Percentiles rank a stretch among this genome's conserved stretches.
phyloP scores from a whole-genome alignment of 805 yeast species.

The Candida sithepensis region DNA sequence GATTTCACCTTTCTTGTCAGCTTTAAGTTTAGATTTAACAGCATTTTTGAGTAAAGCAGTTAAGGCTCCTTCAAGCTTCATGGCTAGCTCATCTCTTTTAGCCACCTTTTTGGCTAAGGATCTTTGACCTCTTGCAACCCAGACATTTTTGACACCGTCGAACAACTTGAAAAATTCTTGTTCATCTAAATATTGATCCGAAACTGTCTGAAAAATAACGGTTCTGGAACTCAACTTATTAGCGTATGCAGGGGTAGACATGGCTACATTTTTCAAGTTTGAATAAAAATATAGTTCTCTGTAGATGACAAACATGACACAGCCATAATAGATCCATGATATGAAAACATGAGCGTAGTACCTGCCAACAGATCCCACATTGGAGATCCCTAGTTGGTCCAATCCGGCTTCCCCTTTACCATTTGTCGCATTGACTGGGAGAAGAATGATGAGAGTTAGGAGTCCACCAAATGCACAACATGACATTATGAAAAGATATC shows the following conservation, averaged over 20 bases:
- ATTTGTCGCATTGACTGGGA: slow-evolving; percentile 79
- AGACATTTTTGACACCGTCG: slow-evolving; percentile 77
- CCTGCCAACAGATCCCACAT: slow-evolving; percentile 55
- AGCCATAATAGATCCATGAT: slow-evolving; percentile 75
- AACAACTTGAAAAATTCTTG: slow-evolving; percentile 70
- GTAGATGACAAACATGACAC: slow-evolving; percentile 67
- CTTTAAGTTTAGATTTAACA: slow-evolving; percentile 57
- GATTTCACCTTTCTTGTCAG: slow-evolving; percentile 58
- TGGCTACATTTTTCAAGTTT: slow-evolving; percentile 70
- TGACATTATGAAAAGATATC: slow-evolving; percentile 65
- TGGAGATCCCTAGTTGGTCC: slow-evolving; percentile 74
- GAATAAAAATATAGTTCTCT: slow-evolving; percentile 78
- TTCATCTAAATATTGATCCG: slow-evolving; percentile 69
- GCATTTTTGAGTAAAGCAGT: slow-evolving; percentile 56
- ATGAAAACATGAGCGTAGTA: slow-evolving; percentile 85
- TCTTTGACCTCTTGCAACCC: slow-evolving; percentile 67
- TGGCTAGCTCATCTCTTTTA: slow-evolving; percentile 57
- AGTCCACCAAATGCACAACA: slow-evolving; percentile 53
- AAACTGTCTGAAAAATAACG: slow-evolving; percentile 80
- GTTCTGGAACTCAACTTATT: slow-evolving; percentile 72
- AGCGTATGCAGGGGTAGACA: slow-evolving; percentile 80
- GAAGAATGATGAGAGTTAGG: slow-evolving; percentile 59
- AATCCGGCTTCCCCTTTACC: slow-evolving; percentile 65
- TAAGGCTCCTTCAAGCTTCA: slow-evolving; percentile 64
- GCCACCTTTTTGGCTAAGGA: slow-evolving; percentile 52